A percentile compares a stretch with the other conserved stretches of the same genome.
These are phyloP conservation scores for Exophiala lecanii-corni DNA, from an alignment of 2,329 filamentous ascomycete genomes.

Conservation along the genomic window DNA sequence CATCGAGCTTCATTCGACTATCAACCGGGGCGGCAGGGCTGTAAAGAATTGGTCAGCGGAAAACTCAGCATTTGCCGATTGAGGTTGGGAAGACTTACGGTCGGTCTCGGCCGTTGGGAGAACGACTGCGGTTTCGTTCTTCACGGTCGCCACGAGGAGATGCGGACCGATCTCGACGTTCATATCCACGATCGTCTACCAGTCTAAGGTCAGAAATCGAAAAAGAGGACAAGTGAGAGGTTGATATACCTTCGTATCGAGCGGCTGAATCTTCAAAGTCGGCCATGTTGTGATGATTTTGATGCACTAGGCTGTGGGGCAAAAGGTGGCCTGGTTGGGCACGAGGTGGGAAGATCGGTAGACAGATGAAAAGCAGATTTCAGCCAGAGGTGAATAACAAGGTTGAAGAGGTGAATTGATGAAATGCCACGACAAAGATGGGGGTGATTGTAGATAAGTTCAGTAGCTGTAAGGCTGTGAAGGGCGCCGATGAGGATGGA, in stretches of 20 bases:
- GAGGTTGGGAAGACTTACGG: conserved; percentile 38
- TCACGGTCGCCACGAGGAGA: conserved; percentile 58
- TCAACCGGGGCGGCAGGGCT: conserved; percentile 46
- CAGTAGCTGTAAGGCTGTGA: conserved; percentile 20
- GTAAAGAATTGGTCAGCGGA: too few relatives aligned
- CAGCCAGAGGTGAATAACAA: too few relatives aligned
- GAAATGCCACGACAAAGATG: too few relatives aligned
- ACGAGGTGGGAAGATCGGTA: too few relatives aligned
- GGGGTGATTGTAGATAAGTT: too few relatives aligned
- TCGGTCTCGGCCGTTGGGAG: conserved; percentile 56
- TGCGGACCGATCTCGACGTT: conserved; percentile 63
- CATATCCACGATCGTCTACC: conserved; percentile 58
- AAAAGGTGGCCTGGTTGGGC: too few relatives aligned
- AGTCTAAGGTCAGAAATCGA: conserved; percentile 14
- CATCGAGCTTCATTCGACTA: conserved; percentile 42
- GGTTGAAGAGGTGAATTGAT: too few relatives aligned
- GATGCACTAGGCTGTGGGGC: too few relatives aligned
- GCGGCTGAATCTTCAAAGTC: conserved; percentile 64
- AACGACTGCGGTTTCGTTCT: conserved; percentile 60
- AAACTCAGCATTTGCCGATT: conserved; percentile 18
- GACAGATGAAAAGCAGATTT: too few relatives aligned
- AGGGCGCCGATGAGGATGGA: conserved; percentile 23
- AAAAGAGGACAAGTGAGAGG: conserved; percentile 1
- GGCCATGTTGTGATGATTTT: conserved; percentile 35
- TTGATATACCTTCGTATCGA: conserved; percentile 59